A percentile compares a stretch with the other conserved stretches of the same genome.
Evolutionary conservation across 345 rosid genomes (phyloP).

Genomic region (Corymbia maculata): DNA sequence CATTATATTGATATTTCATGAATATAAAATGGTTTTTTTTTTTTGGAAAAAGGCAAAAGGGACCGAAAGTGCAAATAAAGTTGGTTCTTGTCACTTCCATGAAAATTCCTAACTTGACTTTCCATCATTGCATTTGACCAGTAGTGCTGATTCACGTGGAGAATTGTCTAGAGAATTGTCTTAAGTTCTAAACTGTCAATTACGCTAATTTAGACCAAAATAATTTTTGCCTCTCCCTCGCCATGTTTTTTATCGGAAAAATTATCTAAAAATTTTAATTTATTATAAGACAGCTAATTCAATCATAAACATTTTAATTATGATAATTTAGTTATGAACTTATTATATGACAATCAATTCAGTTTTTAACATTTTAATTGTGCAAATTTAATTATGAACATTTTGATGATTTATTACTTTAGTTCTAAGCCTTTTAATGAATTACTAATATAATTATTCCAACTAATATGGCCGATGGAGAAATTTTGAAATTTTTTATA

Average conservation of each 20-base stretch:
- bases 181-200: no score
- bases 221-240: no score
- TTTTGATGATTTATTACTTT: background rate
- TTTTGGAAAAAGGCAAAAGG: background rate
- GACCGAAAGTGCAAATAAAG: background rate
- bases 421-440: no score
- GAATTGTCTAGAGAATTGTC: no score
- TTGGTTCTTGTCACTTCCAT: background rate
- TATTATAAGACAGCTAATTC: fast-evolving
- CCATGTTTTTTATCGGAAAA: no score
- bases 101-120: background rate
- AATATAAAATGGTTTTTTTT: background rate
- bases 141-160: background rate
- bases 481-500: no score
- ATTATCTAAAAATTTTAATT: no score
- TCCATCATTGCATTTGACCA: background rate
- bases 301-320: no score
- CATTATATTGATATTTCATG: background rate
- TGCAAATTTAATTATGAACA: fast-evolving
- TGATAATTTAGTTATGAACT: no score
- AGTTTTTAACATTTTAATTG: no score
- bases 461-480: background rate
- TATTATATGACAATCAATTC: background rate
- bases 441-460: no score
- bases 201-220: no score